Conservation (phyloP, 2,329 filamentous ascomycete species). For the Orbilia brochopaga region DNA sequence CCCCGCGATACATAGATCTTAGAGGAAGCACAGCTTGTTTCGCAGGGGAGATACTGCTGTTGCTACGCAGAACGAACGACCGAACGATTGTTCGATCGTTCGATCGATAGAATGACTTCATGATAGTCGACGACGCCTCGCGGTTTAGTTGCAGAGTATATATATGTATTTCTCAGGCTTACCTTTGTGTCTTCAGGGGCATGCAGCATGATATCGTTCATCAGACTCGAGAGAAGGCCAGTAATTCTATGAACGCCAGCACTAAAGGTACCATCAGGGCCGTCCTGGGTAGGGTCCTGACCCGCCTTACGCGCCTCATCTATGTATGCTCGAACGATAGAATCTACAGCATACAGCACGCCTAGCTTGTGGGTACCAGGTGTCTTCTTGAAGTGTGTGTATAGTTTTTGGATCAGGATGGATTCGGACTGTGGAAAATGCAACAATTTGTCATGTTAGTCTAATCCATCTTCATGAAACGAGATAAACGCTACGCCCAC, state of each 20-base stretch:
- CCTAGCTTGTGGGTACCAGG: constrained; percentile 95
- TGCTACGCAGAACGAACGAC: constrained; percentile 51
- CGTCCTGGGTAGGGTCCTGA: constrained; percentile 78
- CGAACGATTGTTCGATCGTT: constrained; percentile 54
- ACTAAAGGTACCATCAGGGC: constrained; percentile 89
- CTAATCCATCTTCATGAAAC: constrained; percentile 33
- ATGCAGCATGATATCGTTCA: constrained; percentile 90
- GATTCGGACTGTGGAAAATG: constrained; percentile 79
- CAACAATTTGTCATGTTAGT: constrained; percentile 55
- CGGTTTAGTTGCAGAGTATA: constrained; percentile 54
- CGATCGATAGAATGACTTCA: constrained; percentile 54
- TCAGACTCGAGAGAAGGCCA: constrained; percentile 87
- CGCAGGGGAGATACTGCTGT: constrained; percentile 9
- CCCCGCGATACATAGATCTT: constrained; percentile 31
- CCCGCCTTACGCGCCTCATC: constrained; percentile 88
- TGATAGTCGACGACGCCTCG: constrained; percentile 55
- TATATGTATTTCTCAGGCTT: constrained; percentile 62
- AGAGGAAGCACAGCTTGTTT: constrained; percentile 17
- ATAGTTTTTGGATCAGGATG: constrained; percentile 92
- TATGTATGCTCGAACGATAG: constrained; percentile 98
- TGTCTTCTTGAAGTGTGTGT: constrained; percentile 94
- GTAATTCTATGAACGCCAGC: constrained; percentile 96
- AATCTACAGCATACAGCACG: constrained; percentile 99
- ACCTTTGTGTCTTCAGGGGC: constrained; percentile 93
- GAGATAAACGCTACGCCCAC: too few relatives aligned